A percentile compares a stretch with the other conserved stretches of the same genome.
These are phyloP conservation scores for Chlamydomonas sphaeroides DNA, from an alignment of 139 green algal genomes.

Conservation along the genomic window DNA sequence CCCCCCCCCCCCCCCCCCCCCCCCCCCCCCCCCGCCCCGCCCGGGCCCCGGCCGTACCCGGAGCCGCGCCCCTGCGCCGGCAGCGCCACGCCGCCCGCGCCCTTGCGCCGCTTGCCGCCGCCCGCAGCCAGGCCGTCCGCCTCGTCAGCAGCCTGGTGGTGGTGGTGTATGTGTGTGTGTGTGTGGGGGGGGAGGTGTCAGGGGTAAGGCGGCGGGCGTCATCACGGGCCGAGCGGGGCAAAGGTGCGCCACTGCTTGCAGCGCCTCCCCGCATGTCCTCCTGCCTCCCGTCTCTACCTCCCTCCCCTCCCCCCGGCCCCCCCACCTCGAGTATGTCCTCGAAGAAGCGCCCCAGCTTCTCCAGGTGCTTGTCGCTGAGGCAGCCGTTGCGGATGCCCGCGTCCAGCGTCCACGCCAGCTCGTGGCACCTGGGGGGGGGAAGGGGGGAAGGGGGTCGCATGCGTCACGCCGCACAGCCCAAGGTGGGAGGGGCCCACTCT, in stretches of 20 bases:
- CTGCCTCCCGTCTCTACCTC: neutral
- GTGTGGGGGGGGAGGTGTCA: neutral
- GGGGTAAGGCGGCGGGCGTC: too few species aligned
- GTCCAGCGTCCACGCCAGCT: conserved; percentile 82
- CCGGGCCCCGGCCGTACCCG: neutral
- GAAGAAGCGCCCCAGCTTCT: conserved; percentile 69
- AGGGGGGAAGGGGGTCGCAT: too few species aligned
- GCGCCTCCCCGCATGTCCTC: too few species aligned
- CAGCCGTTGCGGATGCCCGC: conserved; percentile 50
- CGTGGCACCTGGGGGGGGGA: conserved; percentile 47
- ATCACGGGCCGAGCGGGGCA: too few species aligned
- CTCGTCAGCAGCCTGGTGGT: conserved; percentile 34
- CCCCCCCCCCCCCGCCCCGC: neutral
- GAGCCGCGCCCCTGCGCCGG: neutral
- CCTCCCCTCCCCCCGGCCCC: neutral
- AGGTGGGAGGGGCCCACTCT: too few species aligned
- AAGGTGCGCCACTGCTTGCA: too few species aligned
- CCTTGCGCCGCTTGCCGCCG: conserved; percentile 22
- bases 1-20: neutral
- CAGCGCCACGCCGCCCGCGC: neutral
- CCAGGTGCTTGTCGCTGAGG: conserved; percentile 60
- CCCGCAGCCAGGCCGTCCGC: conserved; percentile 1
- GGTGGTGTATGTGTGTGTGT: too few species aligned
- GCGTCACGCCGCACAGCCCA: too few species aligned
- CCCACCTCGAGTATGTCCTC: conserved; percentile 31